Percentiles rank a stretch among this genome's conserved stretches.
Conservation (phyloP, 2,329 filamentous ascomycete genomes). For the Alternaria infectoria region DNA sequence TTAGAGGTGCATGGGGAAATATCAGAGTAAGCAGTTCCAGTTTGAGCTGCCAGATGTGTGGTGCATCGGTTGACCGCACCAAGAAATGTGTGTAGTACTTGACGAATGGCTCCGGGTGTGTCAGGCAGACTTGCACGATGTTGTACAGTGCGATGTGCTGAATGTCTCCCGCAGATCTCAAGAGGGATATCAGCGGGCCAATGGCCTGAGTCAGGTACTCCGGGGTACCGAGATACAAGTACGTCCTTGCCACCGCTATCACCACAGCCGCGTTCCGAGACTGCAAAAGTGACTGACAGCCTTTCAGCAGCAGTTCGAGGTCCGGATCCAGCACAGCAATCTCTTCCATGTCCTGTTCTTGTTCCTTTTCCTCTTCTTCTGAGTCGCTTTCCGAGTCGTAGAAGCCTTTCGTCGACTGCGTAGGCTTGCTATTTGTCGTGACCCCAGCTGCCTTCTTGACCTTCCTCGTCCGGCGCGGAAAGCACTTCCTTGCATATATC, state of each 20-base stretch:
- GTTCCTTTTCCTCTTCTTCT: slow-evolving; percentile 53
- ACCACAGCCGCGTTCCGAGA: slow-evolving; percentile 94
- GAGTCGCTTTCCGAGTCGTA: slow-evolving; percentile 64
- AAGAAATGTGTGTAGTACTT: slow-evolving; percentile 90
- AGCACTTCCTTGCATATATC: slow-evolving; percentile 84
- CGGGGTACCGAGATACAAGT: slow-evolving; percentile 80
- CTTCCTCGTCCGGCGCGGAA: slow-evolving; percentile 71
- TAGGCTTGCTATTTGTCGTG: slow-evolving; percentile 42
- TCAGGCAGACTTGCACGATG: slow-evolving; percentile 88
- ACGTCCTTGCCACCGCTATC: slow-evolving; percentile 83
- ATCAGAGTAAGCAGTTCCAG: slow-evolving; percentile 89
- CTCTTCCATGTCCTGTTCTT: slow-evolving; percentile 60
- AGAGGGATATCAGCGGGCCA: slow-evolving; percentile 83
- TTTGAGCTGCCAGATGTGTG: slow-evolving; percentile 88
- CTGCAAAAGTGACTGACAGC: slow-evolving; percentile 82
- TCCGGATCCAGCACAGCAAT: slow-evolving; percentile 76
- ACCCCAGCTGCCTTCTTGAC: slow-evolving; percentile 59
- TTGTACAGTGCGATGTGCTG: slow-evolving; percentile 92
- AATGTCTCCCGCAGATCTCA: slow-evolving; percentile 85
- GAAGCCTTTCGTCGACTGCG: slow-evolving; percentile 68
- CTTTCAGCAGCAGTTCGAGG: slow-evolving; percentile 78
- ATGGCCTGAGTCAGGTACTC: slow-evolving; percentile 77
- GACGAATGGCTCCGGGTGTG: slow-evolving; percentile 79
- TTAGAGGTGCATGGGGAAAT: slow-evolving; percentile 79
- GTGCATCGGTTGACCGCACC: slow-evolving; percentile 77